Base-by-base conservation (phyloP, 192 early-diverging fungal genomes). In the Coemansia sp. region DNA sequence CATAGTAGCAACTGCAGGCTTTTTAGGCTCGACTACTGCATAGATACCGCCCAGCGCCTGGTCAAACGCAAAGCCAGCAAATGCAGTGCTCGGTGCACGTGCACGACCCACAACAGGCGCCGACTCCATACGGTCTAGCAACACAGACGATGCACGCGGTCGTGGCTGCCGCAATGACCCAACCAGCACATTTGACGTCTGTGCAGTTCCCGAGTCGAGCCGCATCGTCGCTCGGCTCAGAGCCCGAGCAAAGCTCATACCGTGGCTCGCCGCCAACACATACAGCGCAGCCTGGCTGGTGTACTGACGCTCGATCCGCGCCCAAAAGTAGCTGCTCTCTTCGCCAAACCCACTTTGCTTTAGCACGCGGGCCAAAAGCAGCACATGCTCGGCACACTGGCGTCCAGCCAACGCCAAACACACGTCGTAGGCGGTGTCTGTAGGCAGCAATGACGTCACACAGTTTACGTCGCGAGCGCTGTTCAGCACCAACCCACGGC, bases 271-370 rank as follows among this genome's bases (percentile, higher is more conserved):
- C 4, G 66, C 77, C 15, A 65, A 2, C 29, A 41, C 14, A 50
- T 71, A 55, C 23, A 80, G 15, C 5, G 45, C 72, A 2, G 77
- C 77, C 7, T 65, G 53, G 29, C 0, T 17, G 1, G n/a, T 7
- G 59, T 72, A 67, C 51, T 71, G 77, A 9, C 68, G 65, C 41
- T 27, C 62, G 19, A 65, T 49, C 2, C 37, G 23, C 0, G 67
- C 72, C 77, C 77, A 79, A 27, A 73, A 70, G 37, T 73, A 70
- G 56, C 70, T 72, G 67, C 64, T 56, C 12, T 19, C 45, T 35
- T 37, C 55, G 48, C 71, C 75, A 58, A 78, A 78, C 21, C 76
- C 76, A 10, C 35, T 19, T 17, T 32, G 56, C 49, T 32, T 39
- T 37, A 79, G 50, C 14, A 79, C 49, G 0, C 7, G 57, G 9